Evolutionary conservation across 2,329 filamentous ascomycete genomes (phyloP).

Genomic region (Pseudomassariella vexata): DNA sequence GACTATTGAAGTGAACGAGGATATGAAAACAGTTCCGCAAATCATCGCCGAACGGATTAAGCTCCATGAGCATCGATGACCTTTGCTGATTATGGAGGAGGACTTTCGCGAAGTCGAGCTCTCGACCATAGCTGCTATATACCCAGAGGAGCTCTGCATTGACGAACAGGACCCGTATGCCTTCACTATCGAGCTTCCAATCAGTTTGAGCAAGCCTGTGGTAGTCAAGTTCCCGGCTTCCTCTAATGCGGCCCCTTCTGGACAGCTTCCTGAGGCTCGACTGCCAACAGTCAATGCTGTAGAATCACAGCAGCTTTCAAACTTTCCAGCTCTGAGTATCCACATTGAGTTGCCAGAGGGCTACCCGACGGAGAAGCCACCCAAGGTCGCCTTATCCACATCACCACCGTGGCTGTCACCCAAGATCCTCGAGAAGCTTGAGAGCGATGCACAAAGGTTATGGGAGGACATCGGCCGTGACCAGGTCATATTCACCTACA

Average conservation of each 20-base stretch:
- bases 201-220: conserved; percentile 47
- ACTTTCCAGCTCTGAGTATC: conserved; percentile 53
- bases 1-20: conserved; percentile 5
- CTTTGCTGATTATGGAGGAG: conserved; percentile 24
- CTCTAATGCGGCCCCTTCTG: conserved; percentile 25
- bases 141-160: conserved; percentile 52
- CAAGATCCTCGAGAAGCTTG: conserved; percentile 40
- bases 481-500: conserved; percentile 55
- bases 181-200: conserved; percentile 52
- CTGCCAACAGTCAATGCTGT: conserved; percentile 9
- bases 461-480: conserved; percentile 60
- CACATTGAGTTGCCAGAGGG: conserved; percentile 48
- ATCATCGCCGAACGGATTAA: conserved; percentile 23
- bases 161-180: conserved; percentile 36
- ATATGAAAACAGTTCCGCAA: conserved; percentile 14
- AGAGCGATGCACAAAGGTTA: conserved; percentile 42
- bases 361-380: conserved; percentile 51
- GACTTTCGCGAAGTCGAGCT: conserved; percentile 54
- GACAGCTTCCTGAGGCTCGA: conserved; percentile 10
- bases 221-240: conserved; percentile 52
- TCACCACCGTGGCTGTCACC: conserved; percentile 51
- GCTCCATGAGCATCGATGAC: conserved; percentile 17
- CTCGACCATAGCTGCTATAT: conserved; percentile 57
- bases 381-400: conserved; percentile 44
- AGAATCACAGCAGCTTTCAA: conserved; percentile 44